These are phyloP conservation scores for Westerdykella ornata DNA, from an alignment of 2,329 filamentous ascomycete genomes.

Conservation along the genomic window DNA sequence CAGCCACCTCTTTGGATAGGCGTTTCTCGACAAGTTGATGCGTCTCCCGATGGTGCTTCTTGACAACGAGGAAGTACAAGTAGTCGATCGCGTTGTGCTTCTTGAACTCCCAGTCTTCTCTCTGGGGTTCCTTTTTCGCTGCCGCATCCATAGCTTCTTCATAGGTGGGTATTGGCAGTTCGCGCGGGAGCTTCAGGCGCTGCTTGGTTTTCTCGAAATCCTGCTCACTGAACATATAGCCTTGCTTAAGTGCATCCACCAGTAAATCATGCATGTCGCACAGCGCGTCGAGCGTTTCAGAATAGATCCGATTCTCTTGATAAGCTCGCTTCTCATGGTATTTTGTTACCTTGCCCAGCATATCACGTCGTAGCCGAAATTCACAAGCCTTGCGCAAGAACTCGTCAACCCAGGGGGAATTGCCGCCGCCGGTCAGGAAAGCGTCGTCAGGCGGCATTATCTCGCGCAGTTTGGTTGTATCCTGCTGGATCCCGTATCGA, in stretches of 20 bases:
- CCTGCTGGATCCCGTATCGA: conserved; percentile 47
- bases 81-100: conserved; percentile 54
- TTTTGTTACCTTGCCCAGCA: conserved; percentile 59
- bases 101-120: conserved; percentile 13
- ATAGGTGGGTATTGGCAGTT: conserved; percentile 26
- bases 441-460: conserved; percentile 29
- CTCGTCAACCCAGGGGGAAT: conserved; percentile 28
- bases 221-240: conserved; percentile 43
- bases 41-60: conserved; percentile 33
- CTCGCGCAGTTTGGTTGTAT: conserved; percentile 44
- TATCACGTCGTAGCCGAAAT: conserved; percentile 52
- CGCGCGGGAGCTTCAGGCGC: not conserved
- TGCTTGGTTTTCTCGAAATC: conserved; percentile 50
- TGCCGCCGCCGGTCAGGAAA: not conserved
- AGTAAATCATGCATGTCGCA: conserved; percentile 42
- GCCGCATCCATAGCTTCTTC: conserved; percentile 24
- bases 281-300: conserved; percentile 17
- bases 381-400: conserved; percentile 51
- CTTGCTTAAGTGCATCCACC: conserved; percentile 43
- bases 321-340: conserved; percentile 61
- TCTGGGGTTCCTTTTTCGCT: conserved; percentile 3
- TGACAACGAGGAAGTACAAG: conserved; percentile 52
- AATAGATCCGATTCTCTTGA: conserved; percentile 24
- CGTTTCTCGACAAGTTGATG: conserved; percentile 20
- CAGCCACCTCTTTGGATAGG: conserved; percentile 11